Evolutionary conservation across 306 rosid species (phyloP).

Genomic region (Notholithocarpus densiflorus): DNA sequence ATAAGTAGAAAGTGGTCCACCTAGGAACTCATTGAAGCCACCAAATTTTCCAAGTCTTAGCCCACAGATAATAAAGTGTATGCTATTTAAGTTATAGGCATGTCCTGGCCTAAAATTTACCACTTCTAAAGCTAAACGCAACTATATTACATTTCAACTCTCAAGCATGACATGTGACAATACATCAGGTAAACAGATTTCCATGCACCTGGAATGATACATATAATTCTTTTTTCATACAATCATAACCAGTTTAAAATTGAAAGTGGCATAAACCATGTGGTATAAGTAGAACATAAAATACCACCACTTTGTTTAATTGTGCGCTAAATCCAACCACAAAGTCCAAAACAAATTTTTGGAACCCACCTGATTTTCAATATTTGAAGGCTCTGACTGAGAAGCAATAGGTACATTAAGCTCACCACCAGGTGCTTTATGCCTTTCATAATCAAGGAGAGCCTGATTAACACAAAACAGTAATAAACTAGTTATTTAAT

Average conservation of each 20-base stretch:
- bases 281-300: neutral
- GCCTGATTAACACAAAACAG: constrained; percentile 53
- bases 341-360: neutral
- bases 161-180: neutral
- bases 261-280: neutral
- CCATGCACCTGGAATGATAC: neutral
- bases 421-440: constrained; percentile 69
- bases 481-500: constrained; percentile 6
- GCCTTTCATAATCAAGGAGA: constrained; percentile 94
- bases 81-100: neutral
- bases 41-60: neutral
- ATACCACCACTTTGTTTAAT: neutral
- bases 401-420: constrained; percentile 68
- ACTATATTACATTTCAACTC: neutral
- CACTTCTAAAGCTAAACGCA: neutral
- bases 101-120: neutral
- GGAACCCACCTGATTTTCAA: constrained; percentile 69
- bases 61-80: neutral
- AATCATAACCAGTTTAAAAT: neutral
- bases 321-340: neutral
- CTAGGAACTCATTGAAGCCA: neutral
- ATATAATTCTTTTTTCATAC: neutral
- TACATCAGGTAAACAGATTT: neutral
- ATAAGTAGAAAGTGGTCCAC: neutral
- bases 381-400: constrained; percentile 61